Conservation (phyloP, 352 stramenopile species). For the Pilasporangium apinafurcum region DNA sequence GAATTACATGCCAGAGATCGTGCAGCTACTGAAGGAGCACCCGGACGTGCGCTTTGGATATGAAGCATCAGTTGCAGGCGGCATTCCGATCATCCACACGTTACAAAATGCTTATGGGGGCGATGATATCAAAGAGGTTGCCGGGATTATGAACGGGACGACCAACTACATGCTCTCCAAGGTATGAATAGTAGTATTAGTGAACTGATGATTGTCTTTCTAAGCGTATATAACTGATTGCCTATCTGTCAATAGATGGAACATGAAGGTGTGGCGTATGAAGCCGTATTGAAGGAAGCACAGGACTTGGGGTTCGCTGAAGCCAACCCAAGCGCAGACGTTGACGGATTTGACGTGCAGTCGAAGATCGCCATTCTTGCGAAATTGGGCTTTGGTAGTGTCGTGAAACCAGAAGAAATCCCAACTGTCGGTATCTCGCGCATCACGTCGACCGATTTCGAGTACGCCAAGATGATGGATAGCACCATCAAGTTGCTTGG, state of each 20-base stretch:
- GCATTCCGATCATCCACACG: constrained; percentile 96
- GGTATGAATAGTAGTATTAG: constrained; percentile 4
- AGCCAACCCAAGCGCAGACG: constrained; percentile 93
- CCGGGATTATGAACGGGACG: constrained; percentile 96
- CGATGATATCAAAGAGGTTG: constrained; percentile 91
- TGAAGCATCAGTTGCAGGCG: constrained; percentile 94
- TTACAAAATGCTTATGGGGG: constrained; percentile 90
- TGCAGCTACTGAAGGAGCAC: constrained; percentile 72
- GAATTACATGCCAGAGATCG: constrained; percentile 90
- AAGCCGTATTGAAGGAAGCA: constrained; percentile 90
- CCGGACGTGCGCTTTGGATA: constrained; percentile 89
- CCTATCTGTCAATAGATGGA: too few species aligned
- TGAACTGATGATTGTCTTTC: constrained; percentile 4
- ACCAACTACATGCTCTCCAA: constrained; percentile 99
- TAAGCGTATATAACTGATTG: too few species aligned
- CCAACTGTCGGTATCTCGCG: constrained; percentile 92
- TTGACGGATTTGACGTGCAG: constrained; percentile 94
- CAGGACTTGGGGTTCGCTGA: constrained; percentile 91
- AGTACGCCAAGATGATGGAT: constrained; percentile 94
- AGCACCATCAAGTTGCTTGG: constrained; percentile 96
- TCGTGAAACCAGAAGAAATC: constrained; percentile 86
- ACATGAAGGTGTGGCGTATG: constrained; percentile 88
- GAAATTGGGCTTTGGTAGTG: constrained; percentile 91
- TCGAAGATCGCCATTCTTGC: constrained; percentile 95
- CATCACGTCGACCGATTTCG: constrained; percentile 91